Evolutionary conservation across 1,284 basidiomycete genomes (phyloP).

Genomic region (Ceratorhiza oryzae-sativae): DNA sequence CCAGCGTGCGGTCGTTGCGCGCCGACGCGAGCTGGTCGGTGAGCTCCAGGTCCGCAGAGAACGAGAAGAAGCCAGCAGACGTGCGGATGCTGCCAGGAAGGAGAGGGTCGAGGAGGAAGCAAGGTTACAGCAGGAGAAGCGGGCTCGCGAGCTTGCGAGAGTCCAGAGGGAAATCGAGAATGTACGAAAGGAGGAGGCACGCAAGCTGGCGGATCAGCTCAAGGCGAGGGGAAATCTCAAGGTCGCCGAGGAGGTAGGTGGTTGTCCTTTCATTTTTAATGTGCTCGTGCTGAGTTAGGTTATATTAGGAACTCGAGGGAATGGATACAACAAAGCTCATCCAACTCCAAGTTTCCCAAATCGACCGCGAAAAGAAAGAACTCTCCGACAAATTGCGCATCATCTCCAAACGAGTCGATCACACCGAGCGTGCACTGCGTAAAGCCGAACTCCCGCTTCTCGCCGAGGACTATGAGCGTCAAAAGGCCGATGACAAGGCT

Average conservation of each 20-base stretch:
- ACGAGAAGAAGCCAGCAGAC: slow-evolving; percentile 85
- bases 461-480: slow-evolving; percentile 84
- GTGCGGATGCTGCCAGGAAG: slow-evolving; percentile 73
- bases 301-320: slow-evolving; percentile 74
- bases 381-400: slow-evolving; percentile 84
- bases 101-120: slow-evolving; percentile 79
- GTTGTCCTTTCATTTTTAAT: not conserved
- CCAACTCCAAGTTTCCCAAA: slow-evolving; percentile 89
- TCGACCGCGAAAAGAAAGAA: slow-evolving; percentile 97
- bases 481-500: slow-evolving; percentile 78
- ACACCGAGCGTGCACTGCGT: slow-evolving; percentile 94
- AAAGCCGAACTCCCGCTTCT: slow-evolving; percentile 92
- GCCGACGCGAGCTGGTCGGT: slow-evolving; percentile 85
- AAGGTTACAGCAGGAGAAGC: slow-evolving; percentile 70
- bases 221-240: slow-evolving; percentile 88
- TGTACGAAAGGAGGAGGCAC: slow-evolving; percentile 85
- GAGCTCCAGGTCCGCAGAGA: slow-evolving; percentile 88
- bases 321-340: slow-evolving; percentile 91
- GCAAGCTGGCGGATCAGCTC: slow-evolving; percentile 87
- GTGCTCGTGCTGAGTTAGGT: slow-evolving; percentile 8
- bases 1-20: slow-evolving; percentile 82
- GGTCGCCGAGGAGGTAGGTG: slow-evolving; percentile 79
- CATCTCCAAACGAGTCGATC: slow-evolving; percentile 90
- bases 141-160: slow-evolving; percentile 75
- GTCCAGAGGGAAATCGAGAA: slow-evolving; percentile 83